phyloP scores from a whole-genome alignment of 768 basidiomycete genomes.

The Coprinopsis marcescibilis region DNA sequence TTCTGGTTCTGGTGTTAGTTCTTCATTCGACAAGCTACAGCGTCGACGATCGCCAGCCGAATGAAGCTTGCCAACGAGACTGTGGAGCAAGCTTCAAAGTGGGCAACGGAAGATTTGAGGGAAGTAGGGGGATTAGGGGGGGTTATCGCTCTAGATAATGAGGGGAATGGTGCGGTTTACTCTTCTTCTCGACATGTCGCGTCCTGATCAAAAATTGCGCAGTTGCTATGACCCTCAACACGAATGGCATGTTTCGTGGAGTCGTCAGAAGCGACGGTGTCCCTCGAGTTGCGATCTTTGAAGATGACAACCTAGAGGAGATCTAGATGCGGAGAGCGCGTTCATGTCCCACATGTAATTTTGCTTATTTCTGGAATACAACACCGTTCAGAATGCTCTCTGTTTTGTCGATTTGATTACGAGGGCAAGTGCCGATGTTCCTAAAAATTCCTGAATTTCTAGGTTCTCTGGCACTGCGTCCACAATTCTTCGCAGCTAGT shows the following conservation, averaged over 20 bases:
- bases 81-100: slow-evolving; percentile 46
- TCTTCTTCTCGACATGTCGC: neutral
- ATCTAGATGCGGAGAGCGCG: no score
- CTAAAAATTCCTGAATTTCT: no score
- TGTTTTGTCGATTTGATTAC: no score
- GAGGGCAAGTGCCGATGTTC: no score
- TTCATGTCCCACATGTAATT: no score
- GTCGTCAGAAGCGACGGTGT: slow-evolving; percentile 64
- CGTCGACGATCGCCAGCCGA: slow-evolving; percentile 59
- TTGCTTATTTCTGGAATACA: no score
- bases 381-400: no score
- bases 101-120: slow-evolving; percentile 53
- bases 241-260: slow-evolving; percentile 79
- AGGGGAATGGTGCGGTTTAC: slow-evolving; percentile 51
- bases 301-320: slow-evolving; percentile 47
- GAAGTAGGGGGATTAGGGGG: slow-evolving; percentile 64
- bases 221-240: slow-evolving; percentile 76
- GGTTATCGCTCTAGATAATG: slow-evolving; percentile 63
- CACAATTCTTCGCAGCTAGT: no score
- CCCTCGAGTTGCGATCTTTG: slow-evolving; percentile 72
- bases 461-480: no score
- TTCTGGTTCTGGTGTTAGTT: slow-evolving; percentile 38
- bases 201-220: neutral
- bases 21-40: slow-evolving; percentile 68
- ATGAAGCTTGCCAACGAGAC: slow-evolving; percentile 57